A percentile compares a stretch with the other conserved stretches of the same genome.
phyloP scores from a whole-genome alignment of 257 asterid species.

The Dorcoceras hygrometricum region DNA sequence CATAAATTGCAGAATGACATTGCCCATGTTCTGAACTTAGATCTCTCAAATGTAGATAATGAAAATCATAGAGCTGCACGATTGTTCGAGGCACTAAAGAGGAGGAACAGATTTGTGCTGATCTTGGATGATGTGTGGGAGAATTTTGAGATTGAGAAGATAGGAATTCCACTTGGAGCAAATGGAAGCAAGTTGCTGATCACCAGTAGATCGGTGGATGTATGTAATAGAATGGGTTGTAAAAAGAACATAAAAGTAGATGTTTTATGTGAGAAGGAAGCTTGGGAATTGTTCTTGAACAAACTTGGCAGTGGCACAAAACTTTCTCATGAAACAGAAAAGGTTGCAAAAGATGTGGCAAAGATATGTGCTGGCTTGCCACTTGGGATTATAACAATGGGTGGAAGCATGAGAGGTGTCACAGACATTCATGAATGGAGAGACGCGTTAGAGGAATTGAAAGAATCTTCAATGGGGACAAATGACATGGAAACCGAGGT shows the following conservation, averaged over 20 bases:
- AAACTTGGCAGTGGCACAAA: conserved; percentile 21
- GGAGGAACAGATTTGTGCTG: conserved; percentile 23
- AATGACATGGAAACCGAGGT: conserved; percentile 29
- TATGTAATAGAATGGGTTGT: conserved; percentile 28
- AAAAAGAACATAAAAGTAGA: conserved; percentile 27
- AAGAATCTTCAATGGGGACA: conserved; percentile 23
- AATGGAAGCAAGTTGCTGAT: conserved; percentile 30
- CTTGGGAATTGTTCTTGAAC: conserved; percentile 28
- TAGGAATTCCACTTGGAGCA: conserved; percentile 24
- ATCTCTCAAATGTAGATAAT: conserved; percentile 22
- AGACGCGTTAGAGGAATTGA: conserved; percentile 31
- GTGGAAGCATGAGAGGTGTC: conserved; percentile 35
- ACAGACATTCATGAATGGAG: conserved; percentile 33
- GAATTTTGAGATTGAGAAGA: conserved; percentile 22
- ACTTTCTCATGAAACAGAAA: conserved; percentile 23
- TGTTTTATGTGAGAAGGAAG: conserved; percentile 20
- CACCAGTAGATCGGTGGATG: conserved; percentile 26
- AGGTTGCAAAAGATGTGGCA: conserved; percentile 25
- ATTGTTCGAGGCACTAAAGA: conserved; percentile 18
- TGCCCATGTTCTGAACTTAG: conserved; percentile 20
- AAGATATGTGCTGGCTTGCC: conserved; percentile 32
- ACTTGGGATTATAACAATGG: conserved; percentile 24
- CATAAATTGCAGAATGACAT: conserved; percentile 22
- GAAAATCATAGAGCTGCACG: conserved; percentile 26
- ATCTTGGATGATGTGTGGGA: conserved; percentile 30